Evolutionary conservation across 768 basidiomycete genomes (phyloP).

Genomic region (Lactifluus hygrophoroides): DNA sequence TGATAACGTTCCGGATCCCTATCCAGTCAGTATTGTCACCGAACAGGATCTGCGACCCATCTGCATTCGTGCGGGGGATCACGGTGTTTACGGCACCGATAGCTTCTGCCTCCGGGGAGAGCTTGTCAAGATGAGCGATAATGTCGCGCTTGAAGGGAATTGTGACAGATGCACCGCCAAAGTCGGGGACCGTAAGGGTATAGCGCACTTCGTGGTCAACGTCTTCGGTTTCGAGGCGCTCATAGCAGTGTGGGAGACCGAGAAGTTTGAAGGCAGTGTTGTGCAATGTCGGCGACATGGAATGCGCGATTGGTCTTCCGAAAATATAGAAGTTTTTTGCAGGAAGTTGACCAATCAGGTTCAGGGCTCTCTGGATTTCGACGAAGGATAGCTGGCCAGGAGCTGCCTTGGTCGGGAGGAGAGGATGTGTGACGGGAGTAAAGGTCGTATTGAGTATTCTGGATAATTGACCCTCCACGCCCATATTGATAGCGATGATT

Average conservation of each 20-base stretch:
- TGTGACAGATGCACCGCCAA: constrained; percentile 95
- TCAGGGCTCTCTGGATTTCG: constrained; percentile 75
- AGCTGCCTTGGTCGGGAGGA: constrained; percentile 79
- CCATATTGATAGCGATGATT: constrained; percentile 93
- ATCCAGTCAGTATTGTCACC: constrained; percentile 98
- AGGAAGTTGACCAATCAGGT: constrained; percentile 74
- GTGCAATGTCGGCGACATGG: constrained; percentile 89
- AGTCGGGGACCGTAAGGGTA: constrained; percentile 55
- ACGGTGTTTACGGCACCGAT: constrained; percentile 98
- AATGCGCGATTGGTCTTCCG: constrained; percentile 80
- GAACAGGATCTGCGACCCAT: constrained; percentile 44
- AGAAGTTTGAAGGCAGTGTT: constrained; percentile 78
- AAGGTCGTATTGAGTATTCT: constrained; percentile 79
- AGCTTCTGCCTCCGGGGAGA: constrained; percentile 71
- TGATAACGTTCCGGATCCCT: constrained; percentile 62
- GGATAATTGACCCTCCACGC: constrained; percentile 79
- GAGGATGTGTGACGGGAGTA: constrained; percentile 84
- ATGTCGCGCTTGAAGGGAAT: constrained; percentile 93
- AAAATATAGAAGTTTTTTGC: constrained; percentile 74
- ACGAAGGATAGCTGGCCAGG: constrained; percentile 89
- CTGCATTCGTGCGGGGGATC: constrained; percentile 40
- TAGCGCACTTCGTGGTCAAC: constrained; percentile 59
- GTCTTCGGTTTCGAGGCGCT: constrained; percentile 60
- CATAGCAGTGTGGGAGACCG: constrained; percentile 79
- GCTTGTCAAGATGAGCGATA: constrained; percentile 68